A percentile compares a stretch with the other conserved stretches of the same genome.
Conservation (phyloP, 31 red algal genomes). For the Porphyra umbilicalis region DNA sequence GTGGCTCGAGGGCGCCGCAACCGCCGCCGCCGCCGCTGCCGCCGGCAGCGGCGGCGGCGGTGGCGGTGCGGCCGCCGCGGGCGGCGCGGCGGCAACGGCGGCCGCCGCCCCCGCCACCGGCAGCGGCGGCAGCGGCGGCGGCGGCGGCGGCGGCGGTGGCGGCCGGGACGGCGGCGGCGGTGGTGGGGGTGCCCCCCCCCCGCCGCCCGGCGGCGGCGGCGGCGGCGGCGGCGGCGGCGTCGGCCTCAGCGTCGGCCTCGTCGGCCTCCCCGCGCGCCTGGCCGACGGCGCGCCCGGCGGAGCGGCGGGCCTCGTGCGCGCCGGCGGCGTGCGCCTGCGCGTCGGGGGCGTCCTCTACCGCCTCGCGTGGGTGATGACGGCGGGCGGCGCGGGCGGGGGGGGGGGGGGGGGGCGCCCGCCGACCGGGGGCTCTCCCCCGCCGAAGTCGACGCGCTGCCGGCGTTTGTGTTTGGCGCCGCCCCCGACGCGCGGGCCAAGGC, state of each 20-base stretch:
- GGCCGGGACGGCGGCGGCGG: too few relatives aligned
- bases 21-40: neutral
- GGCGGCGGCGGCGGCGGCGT: neutral
- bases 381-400: neutral
- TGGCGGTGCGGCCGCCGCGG: neutral
- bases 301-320: neutral
- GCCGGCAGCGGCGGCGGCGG: neutral
- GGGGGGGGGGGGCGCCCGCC: neutral
- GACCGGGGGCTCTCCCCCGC: neutral
- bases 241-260: neutral
- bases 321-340: neutral
- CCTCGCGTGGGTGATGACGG: neutral
- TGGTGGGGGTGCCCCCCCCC: neutral
- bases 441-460: neutral
- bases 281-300: neutral
- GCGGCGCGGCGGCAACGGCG: too few relatives aligned
- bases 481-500: too few relatives aligned
- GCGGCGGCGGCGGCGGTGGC: neutral
- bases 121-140: neutral
- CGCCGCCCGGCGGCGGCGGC: neutral
- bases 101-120: too few relatives aligned
- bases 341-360: neutral
- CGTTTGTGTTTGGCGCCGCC: neutral
- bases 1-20: neutral
- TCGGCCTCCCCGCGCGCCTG: neutral